Evolutionary conservation across 768 basidiomycete species (phyloP), one percentile per base, ranked within the genome.

Genomic region (Lactarius pseudohatsudake): DNA sequence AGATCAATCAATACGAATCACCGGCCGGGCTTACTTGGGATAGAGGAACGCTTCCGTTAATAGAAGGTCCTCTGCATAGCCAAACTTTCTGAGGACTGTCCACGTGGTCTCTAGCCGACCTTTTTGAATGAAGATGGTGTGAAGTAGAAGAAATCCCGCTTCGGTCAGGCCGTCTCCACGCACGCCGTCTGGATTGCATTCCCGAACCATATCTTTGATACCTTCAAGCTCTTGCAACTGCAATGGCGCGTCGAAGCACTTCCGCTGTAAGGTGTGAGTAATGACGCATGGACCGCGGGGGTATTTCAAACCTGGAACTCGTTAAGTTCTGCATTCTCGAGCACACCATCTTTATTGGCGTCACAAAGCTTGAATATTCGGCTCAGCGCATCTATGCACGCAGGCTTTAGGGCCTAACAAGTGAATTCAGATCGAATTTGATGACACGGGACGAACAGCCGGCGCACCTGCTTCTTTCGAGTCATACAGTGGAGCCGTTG

Each of bases 321-420:
- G 75, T 98, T 98, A 40, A 99, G 81, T 75, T 99, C 96, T 26
- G 88, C 81, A 13, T 90, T 86, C 70, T 97, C 94, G 57, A 99
- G 81, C 53, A 97, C 79, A 0, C 94, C 95, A 73, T 98, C 96
- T 74, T 98, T 97, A 76, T 98, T 92, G 32, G 87, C 79, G 76
- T 99, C 96, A 72, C 96, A 96, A 16, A 99, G 84, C 74, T 94
- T 96, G 81, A 98, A 99, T 82, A 99, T 97, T 67, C 96, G 88
- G 69, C 85, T 84, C 61, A 99, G 80, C 1, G 96, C 96, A 47
- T 88, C 86, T 30, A 90, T 81, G 73, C 96, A 98, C 58, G 92
- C 91, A 8, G 93, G 91, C 81, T 98, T 99, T 57, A 99, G 80
- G 20, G 91, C 88, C 94, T 96, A 71, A 50, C 71, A 28, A n/a